Percentiles rank a stretch among this genome's conserved stretches.
Evolutionary conservation across 495 filamentous ascomycete genomes (phyloP).

Genomic region (Aspergillus carlsbadensis): DNA sequence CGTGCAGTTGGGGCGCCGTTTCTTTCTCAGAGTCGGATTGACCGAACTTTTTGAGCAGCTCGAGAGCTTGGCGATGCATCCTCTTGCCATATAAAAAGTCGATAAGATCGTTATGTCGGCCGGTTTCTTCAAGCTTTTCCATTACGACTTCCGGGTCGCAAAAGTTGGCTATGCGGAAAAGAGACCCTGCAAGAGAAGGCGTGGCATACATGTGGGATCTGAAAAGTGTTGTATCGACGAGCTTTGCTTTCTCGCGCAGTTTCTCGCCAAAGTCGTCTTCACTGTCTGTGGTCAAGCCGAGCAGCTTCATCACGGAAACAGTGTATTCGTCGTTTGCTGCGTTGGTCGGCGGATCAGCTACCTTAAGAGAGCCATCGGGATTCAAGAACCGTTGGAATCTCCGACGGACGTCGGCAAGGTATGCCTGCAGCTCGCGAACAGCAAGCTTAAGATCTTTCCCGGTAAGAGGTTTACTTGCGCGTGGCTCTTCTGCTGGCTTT

Average conservation of each 20-base stretch:
- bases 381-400: constrained; percentile 81
- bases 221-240: constrained; percentile 94
- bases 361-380: constrained; percentile 69
- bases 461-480: constrained; percentile 46
- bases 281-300: constrained; percentile 43
- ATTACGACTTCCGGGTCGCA: constrained; percentile 96
- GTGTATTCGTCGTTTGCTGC: constrained; percentile 53
- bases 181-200: constrained; percentile 78
- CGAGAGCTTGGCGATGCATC: constrained; percentile 83
- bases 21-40: constrained; percentile 57
- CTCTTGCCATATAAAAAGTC: constrained; percentile 97
- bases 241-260: constrained; percentile 68
- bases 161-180: constrained; percentile 96
- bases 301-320: constrained; percentile 42
- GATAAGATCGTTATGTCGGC: constrained; percentile 89
- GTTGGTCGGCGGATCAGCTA: constrained; percentile 45
- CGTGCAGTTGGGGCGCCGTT: constrained; percentile 63
- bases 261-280: constrained; percentile 65
- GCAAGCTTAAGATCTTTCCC: constrained; percentile 80
- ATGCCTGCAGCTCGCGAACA: constrained; percentile 77
- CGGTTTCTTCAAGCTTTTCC: constrained; percentile 82
- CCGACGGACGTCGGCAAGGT: constrained; percentile 78
- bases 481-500: constrained; percentile 25
- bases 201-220: constrained; percentile 87
- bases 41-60: constrained; percentile 80